phyloP scores from a whole-genome alignment of 192 early-diverging fungal genomes.

The Gigaspora rosea region DNA sequence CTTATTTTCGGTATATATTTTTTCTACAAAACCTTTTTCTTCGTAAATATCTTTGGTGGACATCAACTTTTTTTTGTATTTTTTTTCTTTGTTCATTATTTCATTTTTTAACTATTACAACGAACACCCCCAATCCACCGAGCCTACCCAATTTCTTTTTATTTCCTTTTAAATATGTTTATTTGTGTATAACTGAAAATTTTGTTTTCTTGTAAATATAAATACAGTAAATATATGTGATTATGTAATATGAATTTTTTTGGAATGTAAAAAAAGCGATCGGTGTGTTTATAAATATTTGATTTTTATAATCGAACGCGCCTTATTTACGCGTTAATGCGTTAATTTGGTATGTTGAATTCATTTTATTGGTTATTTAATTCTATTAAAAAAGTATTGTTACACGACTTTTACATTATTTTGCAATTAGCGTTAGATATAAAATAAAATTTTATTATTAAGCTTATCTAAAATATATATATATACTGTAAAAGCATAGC shows the following conservation, averaged over 20 bases:
- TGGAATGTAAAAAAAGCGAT: neutral
- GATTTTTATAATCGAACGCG: too few relatives aligned
- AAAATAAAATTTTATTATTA: too few relatives aligned
- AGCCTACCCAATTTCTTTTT: neutral
- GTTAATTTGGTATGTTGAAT: too few relatives aligned
- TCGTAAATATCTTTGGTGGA: constrained; percentile 16
- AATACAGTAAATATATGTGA: constrained; percentile 26
- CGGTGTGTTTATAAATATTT: too few relatives aligned
- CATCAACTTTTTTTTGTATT: neutral
- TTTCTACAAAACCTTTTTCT: neutral
- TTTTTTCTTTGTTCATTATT: neutral
- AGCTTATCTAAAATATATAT: too few relatives aligned
- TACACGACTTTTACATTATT: too few relatives aligned
- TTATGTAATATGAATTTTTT: neutral
- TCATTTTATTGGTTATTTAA: too few relatives aligned
- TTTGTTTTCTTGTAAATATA: constrained; percentile 14
- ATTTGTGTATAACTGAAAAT: constrained; percentile 5
- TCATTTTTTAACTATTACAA: neutral
- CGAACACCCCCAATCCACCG: neutral
- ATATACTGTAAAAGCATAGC: too few relatives aligned
- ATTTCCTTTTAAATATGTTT: constrained; percentile 7
- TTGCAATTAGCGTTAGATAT: too few relatives aligned
- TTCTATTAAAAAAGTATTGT: too few relatives aligned
- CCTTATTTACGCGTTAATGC: too few relatives aligned
- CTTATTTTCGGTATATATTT: constrained; percentile 10